Evolutionary conservation across 192 early-diverging fungal species (phyloP).

Genomic region (Backusella psychrophila): DNA sequence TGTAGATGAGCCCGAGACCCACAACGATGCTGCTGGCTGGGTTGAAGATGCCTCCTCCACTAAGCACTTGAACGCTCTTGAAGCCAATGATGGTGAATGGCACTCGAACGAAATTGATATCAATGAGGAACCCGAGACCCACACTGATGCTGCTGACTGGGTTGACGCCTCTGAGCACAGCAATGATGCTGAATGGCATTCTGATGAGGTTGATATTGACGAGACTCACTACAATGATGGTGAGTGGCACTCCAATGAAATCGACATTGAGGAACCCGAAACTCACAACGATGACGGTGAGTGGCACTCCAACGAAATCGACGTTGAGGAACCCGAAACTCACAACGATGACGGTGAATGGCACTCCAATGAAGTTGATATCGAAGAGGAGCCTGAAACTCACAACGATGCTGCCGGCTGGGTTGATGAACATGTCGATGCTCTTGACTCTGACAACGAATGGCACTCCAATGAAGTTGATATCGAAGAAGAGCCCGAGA

Average conservation of each 20-base stretch:
- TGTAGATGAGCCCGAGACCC: neutral
- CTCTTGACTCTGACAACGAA: neutral
- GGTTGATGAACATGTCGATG: neutral
- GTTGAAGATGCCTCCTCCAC: neutral
- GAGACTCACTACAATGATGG: too few relatives aligned
- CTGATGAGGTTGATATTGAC: neutral
- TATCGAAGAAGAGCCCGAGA: neutral
- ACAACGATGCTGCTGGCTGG: neutral
- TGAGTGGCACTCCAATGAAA: neutral
- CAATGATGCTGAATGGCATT: neutral
- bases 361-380: neutral
- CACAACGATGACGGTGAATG: neutral
- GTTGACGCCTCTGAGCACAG: neutral
- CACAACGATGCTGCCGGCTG: neutral
- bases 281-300: neutral
- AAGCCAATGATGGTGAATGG: neutral
- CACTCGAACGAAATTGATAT: constrained; percentile 3
- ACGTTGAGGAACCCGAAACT: neutral
- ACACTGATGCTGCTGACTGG: neutral
- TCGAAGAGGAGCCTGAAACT: neutral
- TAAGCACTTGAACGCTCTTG: neutral
- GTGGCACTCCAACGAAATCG: neutral
- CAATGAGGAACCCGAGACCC: too few relatives aligned
- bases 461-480: neutral
- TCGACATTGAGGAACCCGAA: neutral